Evolutionary conservation across 768 basidiomycete genomes (phyloP).

Genomic region (Stropharia rugosoannulata): DNA sequence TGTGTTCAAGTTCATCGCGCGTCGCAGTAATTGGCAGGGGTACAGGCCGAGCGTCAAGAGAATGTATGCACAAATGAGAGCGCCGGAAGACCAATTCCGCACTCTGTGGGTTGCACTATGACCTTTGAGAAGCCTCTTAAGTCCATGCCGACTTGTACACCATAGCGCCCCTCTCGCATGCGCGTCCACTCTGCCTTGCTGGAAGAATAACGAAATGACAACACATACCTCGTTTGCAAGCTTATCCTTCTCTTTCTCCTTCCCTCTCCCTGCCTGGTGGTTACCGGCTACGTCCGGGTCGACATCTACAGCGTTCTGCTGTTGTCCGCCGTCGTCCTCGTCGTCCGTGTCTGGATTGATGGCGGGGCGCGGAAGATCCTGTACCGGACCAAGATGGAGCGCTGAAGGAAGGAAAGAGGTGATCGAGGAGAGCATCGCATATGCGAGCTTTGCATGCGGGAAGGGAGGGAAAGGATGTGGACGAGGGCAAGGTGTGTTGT

Average conservation of each 20-base stretch:
- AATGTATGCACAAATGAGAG: too few relatives aligned
- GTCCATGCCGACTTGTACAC: neutral
- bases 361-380: slow-evolving; percentile 19
- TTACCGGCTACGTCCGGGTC: neutral
- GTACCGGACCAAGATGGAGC: slow-evolving; percentile 32
- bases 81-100: too few relatives aligned
- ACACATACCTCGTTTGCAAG: slow-evolving; percentile 28
- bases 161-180: neutral
- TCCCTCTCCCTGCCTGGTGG: neutral
- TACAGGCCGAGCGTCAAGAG: too few relatives aligned
- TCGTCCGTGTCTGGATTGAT: slow-evolving; percentile 28
- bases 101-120: too few relatives aligned
- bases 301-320: slow-evolving; percentile 7
- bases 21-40: too few relatives aligned
- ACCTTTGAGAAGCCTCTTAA: too few relatives aligned
- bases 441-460: slow-evolving; percentile 9
- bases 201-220: neutral
- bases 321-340: slow-evolving; percentile 28
- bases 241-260: slow-evolving; percentile 27
- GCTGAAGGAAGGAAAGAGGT: slow-evolving; percentile 49
- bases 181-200: slow-evolving; percentile 15
- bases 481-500: slow-evolving; percentile 1
- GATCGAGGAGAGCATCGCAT: slow-evolving; percentile 49
- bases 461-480: neutral
- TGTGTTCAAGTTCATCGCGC: too few relatives aligned